Percentiles rank a stretch among this genome's conserved stretches.
Conservation (phyloP, 768 basidiomycete species). For the Tulasnella sp. region DNA sequence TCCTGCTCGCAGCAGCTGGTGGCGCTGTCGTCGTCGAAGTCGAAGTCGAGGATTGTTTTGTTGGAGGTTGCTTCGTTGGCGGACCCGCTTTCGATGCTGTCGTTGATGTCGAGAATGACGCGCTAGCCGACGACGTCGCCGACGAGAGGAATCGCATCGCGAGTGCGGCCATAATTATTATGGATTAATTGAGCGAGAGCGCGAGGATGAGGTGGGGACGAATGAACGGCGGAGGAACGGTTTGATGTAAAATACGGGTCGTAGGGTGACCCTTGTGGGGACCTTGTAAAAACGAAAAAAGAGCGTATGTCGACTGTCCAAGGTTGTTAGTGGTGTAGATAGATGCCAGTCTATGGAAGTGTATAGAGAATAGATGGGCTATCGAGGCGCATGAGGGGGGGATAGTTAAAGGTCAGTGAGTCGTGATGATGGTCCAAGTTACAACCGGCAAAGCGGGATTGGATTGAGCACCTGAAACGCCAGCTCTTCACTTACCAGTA, state of each 20-base stretch:
- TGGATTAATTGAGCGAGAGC: neutral
- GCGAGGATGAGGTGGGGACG: too few species aligned
- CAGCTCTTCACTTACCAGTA: neutral
- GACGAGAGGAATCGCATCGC: slow-evolving; percentile 10
- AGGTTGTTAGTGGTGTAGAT: neutral
- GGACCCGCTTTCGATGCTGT: too few species aligned
- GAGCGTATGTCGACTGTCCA: neutral
- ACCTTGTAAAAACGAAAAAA: too few species aligned
- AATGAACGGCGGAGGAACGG: too few species aligned
- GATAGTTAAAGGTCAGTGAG: neutral
- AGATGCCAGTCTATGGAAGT: slow-evolving; percentile 7
- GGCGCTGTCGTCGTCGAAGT: slow-evolving; percentile 1
- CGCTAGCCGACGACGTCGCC: neutral
- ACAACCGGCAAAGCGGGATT: neutral
- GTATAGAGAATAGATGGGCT: neutral
- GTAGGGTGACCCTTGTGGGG: too few species aligned
- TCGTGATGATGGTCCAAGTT: neutral
- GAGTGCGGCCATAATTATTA: slow-evolving; percentile 1
- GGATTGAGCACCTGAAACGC: neutral
- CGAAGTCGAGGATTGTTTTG: neutral
- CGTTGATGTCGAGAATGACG: neutral
- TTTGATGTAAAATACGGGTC: too few species aligned
- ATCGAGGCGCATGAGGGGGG: neutral
- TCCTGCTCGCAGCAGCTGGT: neutral
- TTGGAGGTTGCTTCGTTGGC: too few species aligned